Evolutionary conservation across 768 basidiomycete species (phyloP), one percentile per base, ranked within the genome.

Genomic region (Amanita rimosa): DNA sequence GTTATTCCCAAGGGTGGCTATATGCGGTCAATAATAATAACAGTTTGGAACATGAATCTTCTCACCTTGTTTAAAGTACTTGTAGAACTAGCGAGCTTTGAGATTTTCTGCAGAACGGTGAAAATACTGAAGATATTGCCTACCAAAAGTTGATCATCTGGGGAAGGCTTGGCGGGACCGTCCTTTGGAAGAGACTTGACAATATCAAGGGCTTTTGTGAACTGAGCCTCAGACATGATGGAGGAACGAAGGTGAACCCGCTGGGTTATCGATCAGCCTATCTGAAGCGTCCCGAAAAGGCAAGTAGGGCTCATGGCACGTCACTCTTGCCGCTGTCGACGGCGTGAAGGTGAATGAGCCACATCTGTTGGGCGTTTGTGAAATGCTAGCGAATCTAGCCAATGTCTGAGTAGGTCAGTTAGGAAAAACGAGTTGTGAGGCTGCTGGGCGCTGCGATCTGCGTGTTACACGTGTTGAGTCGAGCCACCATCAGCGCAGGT

Each of bases 61-160:
- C 45, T 35, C 21, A 85, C 91, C 90, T 74, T 95, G 93, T 76
- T 98, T 99, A 78, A 73, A 97, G 65, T 83, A 79, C 56, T 74
- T 75, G 74, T 98, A 99, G 74, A 96, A 96, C 94, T 97, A 51
- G 41, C 13, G 48, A 26, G 38, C 52, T 51, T 37, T 13, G 13
- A 42, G 39, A 31, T 41, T 16, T n/a, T 16, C 33, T 9, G 40
- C 16, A 34, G n/a, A 8, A 3, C 3, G 1, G 39, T 6, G 6
- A 31, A 13, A 31, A 19, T 4, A 16, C 14, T 14, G 4, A n/a
- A n/a, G n/a, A 21, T n/a, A 24, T 16, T 31, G 69, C 86, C 62
- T 64, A 93, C 94, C 57, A 68, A 71, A 55, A 97, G 85, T 71
- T 89, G 76, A 49, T 89, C 83, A 9, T 83, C 82, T 54, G 75